Evolutionary conservation across 2,329 filamentous ascomycete species (phyloP).

Genomic region (Alternaria gaisen): DNA sequence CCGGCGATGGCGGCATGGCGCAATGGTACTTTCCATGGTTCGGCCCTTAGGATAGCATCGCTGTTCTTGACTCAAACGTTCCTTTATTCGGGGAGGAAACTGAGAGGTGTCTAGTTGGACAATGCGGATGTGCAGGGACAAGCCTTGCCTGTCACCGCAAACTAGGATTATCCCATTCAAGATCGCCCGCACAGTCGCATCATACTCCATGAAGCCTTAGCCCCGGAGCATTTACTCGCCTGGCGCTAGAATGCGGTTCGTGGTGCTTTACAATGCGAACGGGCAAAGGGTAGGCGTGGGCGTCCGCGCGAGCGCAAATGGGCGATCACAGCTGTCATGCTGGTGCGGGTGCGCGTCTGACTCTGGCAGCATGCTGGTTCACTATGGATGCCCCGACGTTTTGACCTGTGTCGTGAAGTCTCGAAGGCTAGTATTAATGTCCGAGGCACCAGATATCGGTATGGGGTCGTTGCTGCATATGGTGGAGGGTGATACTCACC

Average conservation of each 20-base stretch:
- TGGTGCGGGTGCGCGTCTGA: constrained; percentile 10
- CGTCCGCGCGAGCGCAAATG: constrained; percentile 11
- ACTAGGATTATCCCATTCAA: constrained; percentile 14
- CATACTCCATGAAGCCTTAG: constrained; percentile 12
- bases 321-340: constrained; percentile 37
- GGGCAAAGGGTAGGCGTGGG: constrained; percentile 18
- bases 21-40: constrained; percentile 13
- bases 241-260: constrained; percentile 20
- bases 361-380: constrained; percentile 16
- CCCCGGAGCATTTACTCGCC: constrained; percentile 12
- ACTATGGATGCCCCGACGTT: constrained; percentile 25
- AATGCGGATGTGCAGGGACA: constrained; percentile 16
- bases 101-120: constrained; percentile 8
- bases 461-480: constrained; percentile 1
- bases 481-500: constrained; percentile 17
- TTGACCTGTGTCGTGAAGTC: constrained; percentile 25
- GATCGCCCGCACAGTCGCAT: constrained; percentile 12
- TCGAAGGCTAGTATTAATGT: constrained; percentile 12
- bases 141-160: neutral
- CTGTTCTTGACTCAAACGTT: constrained; percentile 12
- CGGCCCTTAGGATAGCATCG: constrained; percentile 7
- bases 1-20: constrained; percentile 10
- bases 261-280: constrained; percentile 16
- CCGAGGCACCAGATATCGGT: constrained; percentile 1
- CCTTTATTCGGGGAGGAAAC: constrained; percentile 2